Base-by-base conservation (phyloP, 768 basidiomycete species). In the Collybiopsis confluens region DNA sequence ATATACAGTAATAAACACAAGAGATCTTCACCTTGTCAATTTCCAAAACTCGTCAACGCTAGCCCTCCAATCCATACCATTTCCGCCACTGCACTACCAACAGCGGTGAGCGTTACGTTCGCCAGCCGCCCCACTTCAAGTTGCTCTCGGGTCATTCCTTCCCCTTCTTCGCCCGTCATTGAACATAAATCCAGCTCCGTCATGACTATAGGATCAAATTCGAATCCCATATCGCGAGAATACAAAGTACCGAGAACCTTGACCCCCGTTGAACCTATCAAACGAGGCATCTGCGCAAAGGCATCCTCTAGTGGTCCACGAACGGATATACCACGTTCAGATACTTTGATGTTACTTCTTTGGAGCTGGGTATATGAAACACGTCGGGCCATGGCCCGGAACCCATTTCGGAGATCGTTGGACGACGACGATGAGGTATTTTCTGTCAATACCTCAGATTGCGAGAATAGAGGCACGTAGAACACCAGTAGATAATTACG, bases 151-250 rank as follows among this genome's bases (percentile, higher is more conserved):
- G 18, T 27, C 16, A 13, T 53, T n/a, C 30, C 42, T 23, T 41
- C 18, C 4, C 33, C 20, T 23, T 42, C 10, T 44, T 27, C 3
- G 35, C 43, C 18, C 3, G 45, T 30, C 3, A 44, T 30, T 11
- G 30, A 33, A 56, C 79, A 80, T 50, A 86, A 70, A 0, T 82
- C 84, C 5, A 85, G 66, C 58, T 75, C 69, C 58, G 73, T 70
- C 45, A 85, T 64, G 3, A 81, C 85, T 21, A 85, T 73, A 1
- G 79, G 70, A 11, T 76, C 60, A 54, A 85, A 82, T 60, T 80
- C 73, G 35, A 86, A 75, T 9, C 81, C 80, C 1, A 61, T 63
- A 28, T 72, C 66, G n/a, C 72, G 69, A 13, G 74, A 66, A 18
- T 68, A 59, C 49, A 76, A 78, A 4, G 72, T 62, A 13, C 74